Base-by-base conservation (phyloP, 176 grass and related monocot species). In the Elaeis guineensis region DNA sequence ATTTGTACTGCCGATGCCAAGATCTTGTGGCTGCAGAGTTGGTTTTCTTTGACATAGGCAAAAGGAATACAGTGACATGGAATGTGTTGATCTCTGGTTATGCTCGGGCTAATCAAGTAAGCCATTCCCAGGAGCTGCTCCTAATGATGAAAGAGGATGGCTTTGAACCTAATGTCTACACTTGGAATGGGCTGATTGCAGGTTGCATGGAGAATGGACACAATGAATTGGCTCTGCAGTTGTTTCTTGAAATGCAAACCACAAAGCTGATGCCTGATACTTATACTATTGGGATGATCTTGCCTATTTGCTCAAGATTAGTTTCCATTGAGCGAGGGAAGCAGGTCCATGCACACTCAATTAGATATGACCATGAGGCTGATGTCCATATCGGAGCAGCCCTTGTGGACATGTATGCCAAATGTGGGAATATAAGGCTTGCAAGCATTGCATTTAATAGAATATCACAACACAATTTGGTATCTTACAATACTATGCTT, bases 121-220 rank as follows among this genome's bases (percentile, higher is more conserved):
- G 55, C 19, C 51, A 12, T 28, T 57, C 72, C 1, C 7, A 59
- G 25, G 72, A 75, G 57, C 65, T 75, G 23, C 24, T 75, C 9
- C 48, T 18, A 7, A 51, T 65, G 62, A 75, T 75, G 72, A 59
- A 49, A 50, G 22, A 59, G 49, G 55, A 50, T 52, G 62, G 72
- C 2, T 50, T 75, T 58, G 62, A 75, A 29, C 54, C 72, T n/a
- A 75, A 66, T 26, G 67, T 75, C 55, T 65, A 59, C 62, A 75
- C 62, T 12, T 75, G 54, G 54, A 75, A 75, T 22, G 72, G 72
- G 12, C 59, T 75, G 62, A 67, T 75, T 21, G 61, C 72, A 32
- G 62, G 72, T 26, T 75, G 53, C 57, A 67, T 75, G 72, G 72
- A 75, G 25, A 75, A 75, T 51, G 62, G 54, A 20, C 62, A 75